Conservation (phyloP, 2,329 filamentous ascomycete genomes). For the Rhynchosporium graminicola region DNA sequence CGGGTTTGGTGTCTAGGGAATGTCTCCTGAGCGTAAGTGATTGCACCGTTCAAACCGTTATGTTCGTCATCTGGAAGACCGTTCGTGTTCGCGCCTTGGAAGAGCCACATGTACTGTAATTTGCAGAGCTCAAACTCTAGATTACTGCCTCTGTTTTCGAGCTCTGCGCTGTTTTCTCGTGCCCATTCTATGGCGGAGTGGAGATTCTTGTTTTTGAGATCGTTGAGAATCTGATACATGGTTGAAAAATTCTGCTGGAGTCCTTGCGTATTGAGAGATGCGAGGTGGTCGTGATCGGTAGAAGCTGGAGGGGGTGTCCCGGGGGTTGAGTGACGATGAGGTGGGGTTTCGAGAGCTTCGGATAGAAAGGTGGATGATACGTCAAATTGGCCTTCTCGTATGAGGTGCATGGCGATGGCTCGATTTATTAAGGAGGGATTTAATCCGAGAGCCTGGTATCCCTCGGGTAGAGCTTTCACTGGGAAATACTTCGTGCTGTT, state of each 20-base stretch:
- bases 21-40: conserved; percentile 73
- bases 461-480: conserved; percentile 67
- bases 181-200: conserved; percentile 88
- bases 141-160: conserved; percentile 85
- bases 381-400: conserved; percentile 89
- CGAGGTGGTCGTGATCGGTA: conserved; percentile 46
- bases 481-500: conserved; percentile 37
- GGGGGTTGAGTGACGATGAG: conserved; percentile 41
- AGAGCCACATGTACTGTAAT: conserved; percentile 87
- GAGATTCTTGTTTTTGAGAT: conserved; percentile 74
- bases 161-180: conserved; percentile 62
- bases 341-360: conserved; percentile 59
- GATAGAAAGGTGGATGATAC: conserved; percentile 83
- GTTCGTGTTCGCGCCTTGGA: conserved; percentile 61
- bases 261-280: conserved; percentile 61
- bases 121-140: conserved; percentile 93
- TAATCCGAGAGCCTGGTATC: conserved; percentile 76
- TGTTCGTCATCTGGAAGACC: conserved; percentile 55
- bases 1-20: conserved; percentile 74
- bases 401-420: conserved; percentile 93
- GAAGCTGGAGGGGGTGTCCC: conserved; percentile 39
- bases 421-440: conserved; percentile 81
- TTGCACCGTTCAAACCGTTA: conserved; percentile 63
- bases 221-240: conserved; percentile 87
- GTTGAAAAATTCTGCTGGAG: conserved; percentile 80